These are phyloP conservation scores for Neurospora sp. DNA, from an alignment of 495 filamentous ascomycete genomes.

Conservation along the genomic window DNA sequence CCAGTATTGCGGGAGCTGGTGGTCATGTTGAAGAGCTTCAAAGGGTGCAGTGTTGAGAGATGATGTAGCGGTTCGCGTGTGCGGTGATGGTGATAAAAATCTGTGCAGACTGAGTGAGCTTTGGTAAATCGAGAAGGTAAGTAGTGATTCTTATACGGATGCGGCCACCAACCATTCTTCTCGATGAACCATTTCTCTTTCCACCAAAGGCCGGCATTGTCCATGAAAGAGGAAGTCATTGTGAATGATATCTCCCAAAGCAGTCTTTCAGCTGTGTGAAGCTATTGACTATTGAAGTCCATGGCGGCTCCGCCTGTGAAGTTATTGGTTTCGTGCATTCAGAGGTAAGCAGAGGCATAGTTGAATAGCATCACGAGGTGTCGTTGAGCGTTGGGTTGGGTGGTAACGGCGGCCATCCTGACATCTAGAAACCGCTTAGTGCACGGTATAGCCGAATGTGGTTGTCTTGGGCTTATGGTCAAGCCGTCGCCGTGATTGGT, in stretches of 20 bases:
- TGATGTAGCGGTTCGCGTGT: neutral
- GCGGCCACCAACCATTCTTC: no score
- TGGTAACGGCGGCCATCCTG: neutral
- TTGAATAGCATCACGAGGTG: neutral
- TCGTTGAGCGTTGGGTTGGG: neutral
- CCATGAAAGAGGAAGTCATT: neutral
- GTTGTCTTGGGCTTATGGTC: neutral
- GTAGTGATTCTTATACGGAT: neutral
- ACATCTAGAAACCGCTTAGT: neutral
- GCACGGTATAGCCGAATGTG: neutral
- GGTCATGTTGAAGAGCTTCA: neutral
- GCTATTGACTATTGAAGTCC: neutral
- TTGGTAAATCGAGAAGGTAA: neutral
- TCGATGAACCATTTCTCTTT: no score
- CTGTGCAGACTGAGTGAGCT: neutral
- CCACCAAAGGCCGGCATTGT: no score
- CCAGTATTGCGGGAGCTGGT: neutral
- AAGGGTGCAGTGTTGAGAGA: neutral
- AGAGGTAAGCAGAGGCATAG: neutral
- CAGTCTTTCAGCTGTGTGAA: neutral
- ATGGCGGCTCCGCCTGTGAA: neutral
- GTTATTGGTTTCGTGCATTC: neutral
- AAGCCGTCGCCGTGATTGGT: neutral
- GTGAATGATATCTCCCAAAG: neutral
- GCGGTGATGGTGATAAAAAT: neutral